Base-by-base conservation (phyloP, 2,329 filamentous ascomycete species). In the Lojkania enalia region DNA sequence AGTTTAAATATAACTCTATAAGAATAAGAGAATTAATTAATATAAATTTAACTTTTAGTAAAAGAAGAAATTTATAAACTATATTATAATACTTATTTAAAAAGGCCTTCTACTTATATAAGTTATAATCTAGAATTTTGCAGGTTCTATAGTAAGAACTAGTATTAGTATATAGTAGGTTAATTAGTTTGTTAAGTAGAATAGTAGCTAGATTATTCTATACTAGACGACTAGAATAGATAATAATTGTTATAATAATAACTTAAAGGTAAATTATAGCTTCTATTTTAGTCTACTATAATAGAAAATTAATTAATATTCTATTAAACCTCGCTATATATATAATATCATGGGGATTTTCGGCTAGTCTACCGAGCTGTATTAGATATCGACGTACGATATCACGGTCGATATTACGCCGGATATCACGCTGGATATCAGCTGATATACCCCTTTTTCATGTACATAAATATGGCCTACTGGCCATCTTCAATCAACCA, bases 1-100 rank as follows among this genome's bases (percentile, higher is more conserved):
- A 19, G 27, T 16, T 29, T 25, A 35, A 20, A 45, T 18, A 30
- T 36, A 35, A 20, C 13, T 19, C 20, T 32, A 35, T 25, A 13
- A 15, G 31, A 19, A 20, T 39, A 45, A 16, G 18, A 31, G n/a
- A 32, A 11, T 35, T 20, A 18, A 21, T 29, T 20, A 11, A 20
- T 5, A 29, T 14, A 27, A 36, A 35, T 20, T 42, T 5, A 5
- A 18, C 4, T 21, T 7, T 41, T 31, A 39, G 21, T 23, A 46
- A 29, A 38, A 46, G 30, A 9, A 21, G 15, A 31, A 31, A 31
- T 31, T 42, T 37, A n/a, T 46, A 40, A 4, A 42, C 30, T 39
- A 46, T 46, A 46, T 46, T 16, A 15, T 41, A 19, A n/a, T 20
- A 18, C 20, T 46, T 18, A 35, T 16, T 14, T 20, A 46, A 20